Conservation (phyloP, 345 rosid genomes). For the Eucalyptus microcorys region DNA sequence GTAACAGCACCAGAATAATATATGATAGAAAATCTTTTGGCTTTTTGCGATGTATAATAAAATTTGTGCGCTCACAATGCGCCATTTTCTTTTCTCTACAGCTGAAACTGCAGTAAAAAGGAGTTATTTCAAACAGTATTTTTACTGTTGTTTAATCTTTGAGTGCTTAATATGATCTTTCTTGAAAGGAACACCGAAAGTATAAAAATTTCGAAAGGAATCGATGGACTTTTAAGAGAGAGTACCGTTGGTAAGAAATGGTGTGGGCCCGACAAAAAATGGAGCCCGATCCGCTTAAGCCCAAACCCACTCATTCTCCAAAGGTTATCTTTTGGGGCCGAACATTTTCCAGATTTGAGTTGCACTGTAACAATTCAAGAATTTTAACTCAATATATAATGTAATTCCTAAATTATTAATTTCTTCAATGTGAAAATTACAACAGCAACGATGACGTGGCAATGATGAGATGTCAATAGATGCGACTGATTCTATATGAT, state of each 20-base stretch:
- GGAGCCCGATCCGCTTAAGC: not conserved
- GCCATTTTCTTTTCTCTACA: not conserved
- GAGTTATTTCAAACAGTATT: not conserved
- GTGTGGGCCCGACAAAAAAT: not conserved
- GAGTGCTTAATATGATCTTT: not conserved
- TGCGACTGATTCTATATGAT: not conserved
- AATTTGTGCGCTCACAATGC: not conserved
- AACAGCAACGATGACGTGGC: not conserved
- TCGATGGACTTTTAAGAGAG: not conserved
- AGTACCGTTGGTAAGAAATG: not conserved
- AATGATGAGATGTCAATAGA: too few relatives aligned
- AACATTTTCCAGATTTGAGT: too few relatives aligned
- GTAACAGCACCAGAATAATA: not conserved
- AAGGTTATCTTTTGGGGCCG: accelerated
- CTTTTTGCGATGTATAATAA: not conserved
- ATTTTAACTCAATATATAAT: accelerated
- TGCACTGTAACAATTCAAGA: accelerated
- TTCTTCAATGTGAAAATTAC: too few relatives aligned
- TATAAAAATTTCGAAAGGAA: not conserved
- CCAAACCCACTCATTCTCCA: not conserved
- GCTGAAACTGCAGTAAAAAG: not conserved
- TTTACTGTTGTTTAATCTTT: not conserved
- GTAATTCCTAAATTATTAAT: accelerated
- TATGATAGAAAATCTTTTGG: accelerated
- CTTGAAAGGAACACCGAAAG: not conserved